Percentiles rank a stretch among this genome's conserved stretches.
Conservation (phyloP, 1,284 basidiomycete genomes). For the Rhodotorula sp. region DNA sequence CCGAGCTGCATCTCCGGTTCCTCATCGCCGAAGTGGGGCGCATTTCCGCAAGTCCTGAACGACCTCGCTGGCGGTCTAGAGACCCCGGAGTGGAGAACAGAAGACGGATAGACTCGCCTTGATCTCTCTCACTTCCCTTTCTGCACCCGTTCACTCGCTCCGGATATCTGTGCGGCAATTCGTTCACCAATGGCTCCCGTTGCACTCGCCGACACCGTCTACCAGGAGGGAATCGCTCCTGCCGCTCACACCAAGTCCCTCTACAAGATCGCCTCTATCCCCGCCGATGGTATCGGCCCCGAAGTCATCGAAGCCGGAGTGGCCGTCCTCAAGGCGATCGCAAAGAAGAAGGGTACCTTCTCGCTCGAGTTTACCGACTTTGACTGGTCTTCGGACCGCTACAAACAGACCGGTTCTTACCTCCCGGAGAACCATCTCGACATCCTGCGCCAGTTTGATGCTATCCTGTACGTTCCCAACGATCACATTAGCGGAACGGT, state of each 20-base stretch:
- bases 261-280: constrained; percentile 59
- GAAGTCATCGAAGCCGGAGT: constrained; percentile 56
- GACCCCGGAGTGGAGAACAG: background rate
- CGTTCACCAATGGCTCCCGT: constrained; percentile 17
- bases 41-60: background rate
- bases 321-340: constrained; percentile 47
- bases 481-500: too few relatives aligned
- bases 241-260: constrained; percentile 10
- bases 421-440: constrained; percentile 52
- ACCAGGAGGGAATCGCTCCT: constrained; percentile 34
- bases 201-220: constrained; percentile 18
- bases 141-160: too few relatives aligned
- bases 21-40: background rate
- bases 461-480: constrained; percentile 7
- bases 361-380: constrained; percentile 50
- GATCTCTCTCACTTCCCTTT: background rate
- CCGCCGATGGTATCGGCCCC: constrained; percentile 61
- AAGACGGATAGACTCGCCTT: background rate
- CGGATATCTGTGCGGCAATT: too few relatives aligned
- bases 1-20: background rate
- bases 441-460: constrained; percentile 37
- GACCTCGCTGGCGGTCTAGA: background rate
- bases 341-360: constrained; percentile 43
- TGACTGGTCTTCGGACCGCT: constrained; percentile 52
- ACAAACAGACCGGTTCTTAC: constrained; percentile 50